These are phyloP conservation scores for Boletales sp. DNA, from an alignment of 768 basidiomycete genomes.

Conservation along the genomic window DNA sequence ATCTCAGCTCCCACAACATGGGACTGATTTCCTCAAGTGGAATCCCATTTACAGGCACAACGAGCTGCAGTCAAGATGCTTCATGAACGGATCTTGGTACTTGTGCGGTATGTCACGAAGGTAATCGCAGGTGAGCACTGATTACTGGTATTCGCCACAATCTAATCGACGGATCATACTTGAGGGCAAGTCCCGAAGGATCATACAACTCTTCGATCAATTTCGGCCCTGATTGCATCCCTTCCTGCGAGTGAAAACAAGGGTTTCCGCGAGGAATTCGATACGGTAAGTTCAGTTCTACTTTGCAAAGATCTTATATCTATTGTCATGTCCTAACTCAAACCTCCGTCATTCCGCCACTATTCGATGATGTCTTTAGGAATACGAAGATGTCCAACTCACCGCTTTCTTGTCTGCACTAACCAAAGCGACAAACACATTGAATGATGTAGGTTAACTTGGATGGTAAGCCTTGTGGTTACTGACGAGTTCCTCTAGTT, in stretches of 20 bases:
- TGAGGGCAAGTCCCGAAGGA: constrained; percentile 74
- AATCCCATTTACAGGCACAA: constrained; percentile 87
- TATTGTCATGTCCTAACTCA: background rate
- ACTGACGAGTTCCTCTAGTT: constrained; percentile 39
- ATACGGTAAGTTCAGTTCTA: constrained; percentile 53
- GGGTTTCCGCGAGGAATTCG: constrained; percentile 83
- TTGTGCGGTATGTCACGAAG: constrained; percentile 82
- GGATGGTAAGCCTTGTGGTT: background rate
- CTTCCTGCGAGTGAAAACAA: constrained; percentile 83
- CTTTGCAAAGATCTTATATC: background rate
- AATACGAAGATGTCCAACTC: constrained; percentile 94
- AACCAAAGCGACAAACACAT: constrained; percentile 81
- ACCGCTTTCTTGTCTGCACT: constrained; percentile 84
- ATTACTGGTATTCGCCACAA: background rate
- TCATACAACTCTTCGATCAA: constrained; percentile 75
- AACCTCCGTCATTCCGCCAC: background rate
- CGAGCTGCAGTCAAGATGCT: constrained; percentile 96
- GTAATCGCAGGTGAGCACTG: constrained; percentile 62
- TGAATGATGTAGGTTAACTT: constrained; percentile 74
- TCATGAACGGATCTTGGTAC: constrained; percentile 80
- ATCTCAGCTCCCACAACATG: background rate
- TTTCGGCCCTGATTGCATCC: constrained; percentile 83
- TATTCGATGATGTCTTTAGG: constrained; percentile 42
- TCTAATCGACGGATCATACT: background rate
- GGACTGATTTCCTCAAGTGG: constrained; percentile 50